Evolutionary conservation across 129 eudicot species (phyloP).

Genomic region (Artemisia argyi): DNA sequence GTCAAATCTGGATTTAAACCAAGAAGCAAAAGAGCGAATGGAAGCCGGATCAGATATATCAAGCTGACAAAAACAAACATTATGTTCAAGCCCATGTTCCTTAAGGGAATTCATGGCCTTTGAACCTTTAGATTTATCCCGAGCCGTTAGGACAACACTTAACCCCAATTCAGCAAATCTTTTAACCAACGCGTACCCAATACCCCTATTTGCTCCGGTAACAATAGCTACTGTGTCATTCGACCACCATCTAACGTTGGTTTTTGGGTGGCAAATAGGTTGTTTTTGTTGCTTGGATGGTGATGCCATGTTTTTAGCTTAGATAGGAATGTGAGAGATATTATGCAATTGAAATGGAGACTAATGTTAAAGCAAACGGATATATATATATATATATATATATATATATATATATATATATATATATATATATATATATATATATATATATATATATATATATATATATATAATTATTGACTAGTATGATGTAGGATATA

Average conservation of each 20-base stretch:
- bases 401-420: too few relatives aligned
- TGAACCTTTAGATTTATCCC: constrained; percentile 52
- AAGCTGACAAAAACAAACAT: constrained; percentile 51
- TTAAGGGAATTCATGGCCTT: constrained; percentile 50
- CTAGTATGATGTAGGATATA: neutral
- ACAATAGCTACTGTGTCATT: constrained; percentile 72
- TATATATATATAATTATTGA: too few relatives aligned
- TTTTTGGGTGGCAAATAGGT: neutral
- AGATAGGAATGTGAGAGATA: neutral
- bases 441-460: too few relatives aligned
- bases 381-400: too few relatives aligned
- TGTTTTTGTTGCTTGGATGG: constrained; percentile 8
- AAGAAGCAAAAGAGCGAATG: constrained; percentile 46
- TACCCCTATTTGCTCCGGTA: constrained; percentile 89
- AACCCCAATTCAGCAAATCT: constrained; percentile 67
- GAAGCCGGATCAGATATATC: constrained; percentile 65
- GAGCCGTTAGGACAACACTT: constrained; percentile 66
- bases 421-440: too few relatives aligned
- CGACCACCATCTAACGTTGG: constrained; percentile 75
- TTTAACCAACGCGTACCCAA: constrained; percentile 75
- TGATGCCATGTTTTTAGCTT: constrained; percentile 17
- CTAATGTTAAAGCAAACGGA: constrained; percentile 6
- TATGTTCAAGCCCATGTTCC: constrained; percentile 36
- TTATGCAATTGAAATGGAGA: neutral
- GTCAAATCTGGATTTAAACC: constrained; percentile 50